These are phyloP conservation scores for Diaporthe destruens DNA, from an alignment of 2,329 filamentous ascomycete species.

Conservation along the genomic window DNA sequence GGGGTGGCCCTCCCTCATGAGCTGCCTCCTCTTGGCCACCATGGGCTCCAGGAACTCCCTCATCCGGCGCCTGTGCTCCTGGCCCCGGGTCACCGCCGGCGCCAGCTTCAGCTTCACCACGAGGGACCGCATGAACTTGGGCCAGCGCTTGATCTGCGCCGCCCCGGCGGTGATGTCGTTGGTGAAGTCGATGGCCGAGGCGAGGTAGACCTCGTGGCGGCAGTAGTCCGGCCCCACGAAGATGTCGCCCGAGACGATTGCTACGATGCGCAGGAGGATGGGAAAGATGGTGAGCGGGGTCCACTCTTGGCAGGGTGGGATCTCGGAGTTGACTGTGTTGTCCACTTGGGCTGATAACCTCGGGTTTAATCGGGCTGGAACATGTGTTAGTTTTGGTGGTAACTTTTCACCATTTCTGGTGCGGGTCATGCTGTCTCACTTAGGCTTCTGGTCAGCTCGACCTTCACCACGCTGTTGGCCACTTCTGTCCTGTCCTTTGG, in stretches of 20 bases:
- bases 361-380: slow-evolving; percentile 19
- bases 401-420: too few species aligned
- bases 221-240: slow-evolving; percentile 58
- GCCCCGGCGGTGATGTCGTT: slow-evolving; percentile 42
- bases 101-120: slow-evolving; percentile 32
- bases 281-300: slow-evolving; percentile 50
- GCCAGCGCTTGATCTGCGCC: slow-evolving; percentile 47
- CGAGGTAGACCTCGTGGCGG: slow-evolving; percentile 54
- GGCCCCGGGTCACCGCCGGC: slow-evolving; percentile 14
- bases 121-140: slow-evolving; percentile 28
- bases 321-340: slow-evolving; percentile 27
- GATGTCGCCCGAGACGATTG: slow-evolving; percentile 55
- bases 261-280: slow-evolving; percentile 54
- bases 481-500: slow-evolving; percentile 35
- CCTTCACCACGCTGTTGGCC: slow-evolving; percentile 33
- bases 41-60: slow-evolving; percentile 40
- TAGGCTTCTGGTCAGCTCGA: slow-evolving; percentile 31
- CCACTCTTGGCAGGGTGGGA: slow-evolving; percentile 30
- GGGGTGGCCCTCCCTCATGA: slow-evolving; percentile 13
- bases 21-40: slow-evolving; percentile 43
- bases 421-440: not conserved
- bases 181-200: slow-evolving; percentile 57
- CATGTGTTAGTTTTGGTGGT: too few species aligned
- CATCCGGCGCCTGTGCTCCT: slow-evolving; percentile 35
- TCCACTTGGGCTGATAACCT: slow-evolving; percentile 26